Evolutionary conservation across 1,139 yeast species (phyloP), one percentile per base, ranked within the genome.

Genomic region (Yamadazyma trypodendri): DNA sequence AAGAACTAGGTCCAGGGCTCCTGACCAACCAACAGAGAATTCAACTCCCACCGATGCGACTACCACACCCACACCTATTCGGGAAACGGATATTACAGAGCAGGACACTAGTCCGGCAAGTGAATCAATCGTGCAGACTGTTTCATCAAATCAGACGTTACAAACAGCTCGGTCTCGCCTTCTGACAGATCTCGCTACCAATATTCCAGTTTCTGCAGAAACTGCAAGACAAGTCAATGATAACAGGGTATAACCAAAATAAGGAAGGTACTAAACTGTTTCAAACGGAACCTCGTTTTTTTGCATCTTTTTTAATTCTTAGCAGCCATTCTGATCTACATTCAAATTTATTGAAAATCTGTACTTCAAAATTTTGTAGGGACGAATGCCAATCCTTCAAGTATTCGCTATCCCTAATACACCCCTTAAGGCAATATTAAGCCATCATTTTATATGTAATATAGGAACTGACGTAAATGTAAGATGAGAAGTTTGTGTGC

Each of bases 201-300:
- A 24, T 12, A n/a, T 31, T 30, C 33, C 15, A n/a, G 24, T 50
- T 28, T 36, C 42, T 5, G 18, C 31, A 5, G 37, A 38, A 15
- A 31, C 37, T 3, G 23, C 25, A 24, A 36, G 43, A 24, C 35
- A 42, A 13, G 34, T 36, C 13, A 23, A 23, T 11, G 44, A 37
- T 11, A 36, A 40, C 15, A 30, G 44, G 12, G 45, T 42, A 11
- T 42, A 17, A 24, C 12, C 12, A 7, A 23, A 23, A 23, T 5
- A 7, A 23, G 25, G 22, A 6, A 20, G 8, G 8, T 6, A 20
- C 22, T 20, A 6, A 20, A n/a, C n/a, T n/a, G n/a, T n/a, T n/a
- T n/a, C n/a, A n/a, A n/a, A n/a, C n/a, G n/a, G n/a, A n/a, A n/a
- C n/a, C n/a, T n/a, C n/a, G n/a, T n/a, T n/a, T n/a, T n/a, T n/a